Base-by-base conservation (phyloP, 345 rosid genomes). In the Eucalyptus erythrocorys region DNA sequence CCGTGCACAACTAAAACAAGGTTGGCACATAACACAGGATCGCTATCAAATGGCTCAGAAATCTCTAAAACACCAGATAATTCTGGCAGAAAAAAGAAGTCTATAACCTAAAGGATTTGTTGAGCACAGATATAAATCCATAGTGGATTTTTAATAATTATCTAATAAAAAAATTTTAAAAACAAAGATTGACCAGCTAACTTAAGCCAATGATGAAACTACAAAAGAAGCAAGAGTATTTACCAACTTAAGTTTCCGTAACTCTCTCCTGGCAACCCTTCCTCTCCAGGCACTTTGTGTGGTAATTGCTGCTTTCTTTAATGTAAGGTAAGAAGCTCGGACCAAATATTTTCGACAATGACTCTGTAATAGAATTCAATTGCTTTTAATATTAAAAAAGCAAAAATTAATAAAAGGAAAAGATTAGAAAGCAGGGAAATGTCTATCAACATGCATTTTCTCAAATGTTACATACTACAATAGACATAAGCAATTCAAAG, bases 281-380 rank as follows among this genome's bases (percentile, higher is more conserved):
- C 89, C 92, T 94, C 98, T 95, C 98, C 98, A 96, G 87, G 95
- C 93, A 93, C 97, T 95, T 92, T 96, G 99, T 86, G 93, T 93
- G 51, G 90, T 68, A 64, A 96, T 93, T 87, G 96, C 95, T 88
- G 97, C 97, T 93, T 94, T 95, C 94, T 94, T 95, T 87, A 92
- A 45, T 89, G 91, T 91, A 87, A 85, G 85, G 90, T 94, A 95
- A 88, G 80, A 89, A 86, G 37, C 87, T 32, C 76, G 92, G 84
- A 93, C 95, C 93, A 96, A 91, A 94, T 86, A 94, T 89, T 93
- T 93, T 90, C 99, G 95, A 89, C 92, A 92, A 80, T 95, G 95
- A 89, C 95, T 93, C 99, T 98, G 95, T 51, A 86, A 50, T 49
- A 37, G 55, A 87, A 37, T 37, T 37, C 45, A 76, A 76, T 68